These are phyloP conservation scores for Aspergillus fischeri DNA, from an alignment of 2,329 filamentous ascomycete species.

Conservation along the genomic window DNA sequence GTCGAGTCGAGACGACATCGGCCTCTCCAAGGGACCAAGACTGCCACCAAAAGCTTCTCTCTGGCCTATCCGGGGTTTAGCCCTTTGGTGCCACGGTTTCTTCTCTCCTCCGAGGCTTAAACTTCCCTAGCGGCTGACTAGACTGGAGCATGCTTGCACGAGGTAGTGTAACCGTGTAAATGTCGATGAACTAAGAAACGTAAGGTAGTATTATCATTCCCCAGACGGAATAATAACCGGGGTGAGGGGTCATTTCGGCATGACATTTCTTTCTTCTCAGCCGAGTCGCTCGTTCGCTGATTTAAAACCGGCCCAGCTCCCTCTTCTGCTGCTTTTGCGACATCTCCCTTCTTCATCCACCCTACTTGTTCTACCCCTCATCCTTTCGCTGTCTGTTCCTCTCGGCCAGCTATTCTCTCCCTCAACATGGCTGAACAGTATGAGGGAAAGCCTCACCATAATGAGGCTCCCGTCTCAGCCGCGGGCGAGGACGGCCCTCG, in stretches of 20 bases:
- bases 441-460: neutral
- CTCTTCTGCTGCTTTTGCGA: neutral
- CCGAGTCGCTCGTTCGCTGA: neutral
- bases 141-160: neutral
- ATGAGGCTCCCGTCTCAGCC: neutral
- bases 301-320: neutral
- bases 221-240: neutral
- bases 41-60: neutral
- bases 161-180: no score
- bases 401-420: neutral
- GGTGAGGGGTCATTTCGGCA: neutral
- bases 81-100: neutral
- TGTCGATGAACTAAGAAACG: no score
- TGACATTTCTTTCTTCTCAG: neutral
- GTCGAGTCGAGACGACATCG: neutral
- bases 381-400: neutral
- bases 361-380: neutral
- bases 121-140: neutral
- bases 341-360: no score
- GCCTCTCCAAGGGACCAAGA: neutral
- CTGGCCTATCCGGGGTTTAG: neutral
- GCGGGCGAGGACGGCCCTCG: constrained; percentile 12
- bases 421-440: neutral
- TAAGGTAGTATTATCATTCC: no score
- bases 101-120: neutral